Conservation (phyloP, 179 eudicot genomes). For the Silene coronaria region DNA sequence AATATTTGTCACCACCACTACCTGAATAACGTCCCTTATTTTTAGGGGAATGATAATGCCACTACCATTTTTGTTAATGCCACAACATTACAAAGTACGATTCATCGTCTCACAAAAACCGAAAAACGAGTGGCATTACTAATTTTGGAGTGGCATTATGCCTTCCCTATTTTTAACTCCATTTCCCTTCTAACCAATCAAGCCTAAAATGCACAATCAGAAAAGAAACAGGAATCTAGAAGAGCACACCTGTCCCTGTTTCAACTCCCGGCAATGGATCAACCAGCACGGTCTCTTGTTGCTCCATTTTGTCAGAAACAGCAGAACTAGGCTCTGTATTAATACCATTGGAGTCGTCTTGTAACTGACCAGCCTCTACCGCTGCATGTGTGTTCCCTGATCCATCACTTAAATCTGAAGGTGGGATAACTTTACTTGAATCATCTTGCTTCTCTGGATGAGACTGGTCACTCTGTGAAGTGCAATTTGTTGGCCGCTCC, state of each 20-base stretch:
- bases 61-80: too few species aligned
- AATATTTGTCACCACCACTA: not conserved
- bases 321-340: slow-evolving; percentile 31
- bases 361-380: slow-evolving; percentile 24
- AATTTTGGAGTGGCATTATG: too few species aligned
- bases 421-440: slow-evolving; percentile 32
- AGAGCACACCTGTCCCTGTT: slow-evolving; percentile 37
- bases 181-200: not conserved
- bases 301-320: slow-evolving; percentile 34
- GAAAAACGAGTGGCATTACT: too few species aligned
- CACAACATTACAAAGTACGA: too few species aligned
- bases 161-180: not conserved
- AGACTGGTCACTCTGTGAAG: slow-evolving; percentile 27
- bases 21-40: not conserved
- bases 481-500: slow-evolving; percentile 27
- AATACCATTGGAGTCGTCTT: slow-evolving; percentile 33
- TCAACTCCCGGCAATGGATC: slow-evolving; percentile 34
- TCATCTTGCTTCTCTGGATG: slow-evolving; percentile 31
- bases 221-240: not conserved
- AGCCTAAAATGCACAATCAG: slow-evolving; percentile 10
- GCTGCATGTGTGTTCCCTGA: slow-evolving; percentile 19
- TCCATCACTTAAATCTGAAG: slow-evolving; percentile 26
- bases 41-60: too few species aligned
- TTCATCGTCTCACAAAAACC: too few species aligned
- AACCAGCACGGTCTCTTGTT: slow-evolving; percentile 26